These are phyloP conservation scores for Amylocarpus encephaloides DNA, from an alignment of 2,329 filamentous ascomycete species.

Conservation along the genomic window DNA sequence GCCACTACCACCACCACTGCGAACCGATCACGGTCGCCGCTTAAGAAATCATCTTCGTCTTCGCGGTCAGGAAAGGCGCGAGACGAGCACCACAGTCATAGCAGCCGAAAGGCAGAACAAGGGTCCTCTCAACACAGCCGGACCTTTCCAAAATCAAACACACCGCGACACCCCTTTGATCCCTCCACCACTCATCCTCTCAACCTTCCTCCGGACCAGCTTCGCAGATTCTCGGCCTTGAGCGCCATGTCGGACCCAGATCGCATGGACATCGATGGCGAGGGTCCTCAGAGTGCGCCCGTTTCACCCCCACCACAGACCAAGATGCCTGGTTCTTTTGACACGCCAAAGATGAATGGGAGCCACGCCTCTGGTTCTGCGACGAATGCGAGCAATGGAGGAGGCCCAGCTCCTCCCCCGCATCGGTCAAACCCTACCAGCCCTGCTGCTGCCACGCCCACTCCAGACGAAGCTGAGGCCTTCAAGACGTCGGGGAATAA, in stretches of 20 bases:
- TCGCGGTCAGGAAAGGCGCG: constrained; percentile 25
- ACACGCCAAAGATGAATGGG: constrained; percentile 40
- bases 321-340: constrained; percentile 38
- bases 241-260: constrained; percentile 48
- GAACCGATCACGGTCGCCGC: constrained; percentile 25
- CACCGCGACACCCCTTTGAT: constrained; percentile 44
- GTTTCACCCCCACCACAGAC: constrained; percentile 49
- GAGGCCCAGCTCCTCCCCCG: constrained; percentile 62
- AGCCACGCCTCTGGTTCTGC: constrained; percentile 29
- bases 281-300: constrained; percentile 42
- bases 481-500: constrained; percentile 94
- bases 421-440: constrained; percentile 60
- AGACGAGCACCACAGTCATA: constrained; percentile 20
- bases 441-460: constrained; percentile 40
- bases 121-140: constrained; percentile 28
- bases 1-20: constrained; percentile 9
- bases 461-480: constrained; percentile 70
- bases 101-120: constrained; percentile 19
- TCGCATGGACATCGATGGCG: constrained; percentile 73
- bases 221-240: constrained; percentile 66
- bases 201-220: constrained; percentile 84
- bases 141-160: constrained; percentile 22
- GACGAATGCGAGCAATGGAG: constrained; percentile 25
- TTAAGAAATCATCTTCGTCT: constrained; percentile 26
- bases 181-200: constrained; percentile 76